Evolutionary conservation across 2,329 filamentous ascomycete species (phyloP), one percentile per base, ranked within the genome.

Genomic region (Gnomoniopsis sp.): DNA sequence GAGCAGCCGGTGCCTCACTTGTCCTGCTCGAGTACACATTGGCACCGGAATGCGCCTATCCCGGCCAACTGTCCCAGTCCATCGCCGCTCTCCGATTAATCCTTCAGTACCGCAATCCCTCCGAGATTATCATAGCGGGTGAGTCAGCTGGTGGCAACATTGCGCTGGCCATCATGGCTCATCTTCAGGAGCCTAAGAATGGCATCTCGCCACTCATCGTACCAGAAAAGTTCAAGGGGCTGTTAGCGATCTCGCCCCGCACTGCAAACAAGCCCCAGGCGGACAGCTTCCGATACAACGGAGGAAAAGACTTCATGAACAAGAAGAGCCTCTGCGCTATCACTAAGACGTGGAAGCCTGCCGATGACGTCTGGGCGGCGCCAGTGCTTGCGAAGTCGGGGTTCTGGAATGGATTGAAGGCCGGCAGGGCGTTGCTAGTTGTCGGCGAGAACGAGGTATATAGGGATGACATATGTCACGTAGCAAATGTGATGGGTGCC

Each of bases 81-180:
- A 57, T 58, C 22, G 65, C 62, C 8, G 56, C 64, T 6, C 52
- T 67, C 30, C 62, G 61, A 15, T 54, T 59, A 23, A 60, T 68
- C n/a, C 61, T 65, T 3, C 51, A 59, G n/a, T 19, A 43, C 38
- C 51, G 57, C 22, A 49, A 41, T 10, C 55, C 60, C 6, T 55
- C 50, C 6, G 61, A 65, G 7, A 61, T 67, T 50, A 59, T 66
- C 15, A 47, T 66, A 22, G 64, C 48, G 2, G 65, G 65, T 19
- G 65, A 67, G 46, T 66, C 64, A 22, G 65, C 65, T 26, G 65
- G 65, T 38, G 65, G 60, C 15, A 61, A 67, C 57, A 56, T 66
- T 43, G 38, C 61, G 19, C 61, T 63, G 48, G 63, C 59, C 21
- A 49, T 67, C 21, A 51, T 67, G 34, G 59, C 58, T 4, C 65